Base-by-base conservation (phyloP, 768 basidiomycete genomes). In the Suillus variegatus region DNA sequence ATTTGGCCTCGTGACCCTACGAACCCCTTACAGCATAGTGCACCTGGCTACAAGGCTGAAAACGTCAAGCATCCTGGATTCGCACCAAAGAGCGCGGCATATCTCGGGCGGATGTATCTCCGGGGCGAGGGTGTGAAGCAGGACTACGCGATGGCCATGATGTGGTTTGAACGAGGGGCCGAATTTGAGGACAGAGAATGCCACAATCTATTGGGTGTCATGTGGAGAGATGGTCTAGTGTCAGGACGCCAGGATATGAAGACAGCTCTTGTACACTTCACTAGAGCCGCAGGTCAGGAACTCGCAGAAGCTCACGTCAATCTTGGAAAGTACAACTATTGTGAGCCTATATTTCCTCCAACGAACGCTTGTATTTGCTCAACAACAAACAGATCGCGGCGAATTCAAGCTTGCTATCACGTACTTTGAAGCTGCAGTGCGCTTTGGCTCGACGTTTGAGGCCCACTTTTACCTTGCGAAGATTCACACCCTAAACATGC, bases 111-210 rank as follows among this genome's bases (percentile, higher is more conserved):
- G 64, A 99, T 99, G 95, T 92, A 91, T 70, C 76, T 99, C 40
- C 83, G 97, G 44, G 97, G 97, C 0, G 97, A 99, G 74, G 97
- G 96, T 8, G 88, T 93, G 28, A 90, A 90, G 70, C 82, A 83
- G 66, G 93, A 98, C 75, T 84, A 85, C 22, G 81, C 83, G 35
- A 76, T 86, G 67, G 96, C 94, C 10, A 94, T 89, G 80, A 85
- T 96, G 81, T 99, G 97, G 97, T 96, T 96, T 70, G 93, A 95
- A 70, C 84, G 97, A 61, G 97, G 93, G 1, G 86, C 84, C 14
- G 85, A 86, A 51, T 85, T 89, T 72, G 89, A 88, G 32, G 97
- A 99, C 71, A 85, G 89, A 65, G 97, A 99, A 76, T 91, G 89
- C 68, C 88, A 90, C 65, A 98, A 97, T 72, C 92, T 90, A 0